Evolutionary conservation across 495 filamentous ascomycete genomes (phyloP), one percentile per base, ranked within the genome.

Genomic region (Physcia stellaris): DNA sequence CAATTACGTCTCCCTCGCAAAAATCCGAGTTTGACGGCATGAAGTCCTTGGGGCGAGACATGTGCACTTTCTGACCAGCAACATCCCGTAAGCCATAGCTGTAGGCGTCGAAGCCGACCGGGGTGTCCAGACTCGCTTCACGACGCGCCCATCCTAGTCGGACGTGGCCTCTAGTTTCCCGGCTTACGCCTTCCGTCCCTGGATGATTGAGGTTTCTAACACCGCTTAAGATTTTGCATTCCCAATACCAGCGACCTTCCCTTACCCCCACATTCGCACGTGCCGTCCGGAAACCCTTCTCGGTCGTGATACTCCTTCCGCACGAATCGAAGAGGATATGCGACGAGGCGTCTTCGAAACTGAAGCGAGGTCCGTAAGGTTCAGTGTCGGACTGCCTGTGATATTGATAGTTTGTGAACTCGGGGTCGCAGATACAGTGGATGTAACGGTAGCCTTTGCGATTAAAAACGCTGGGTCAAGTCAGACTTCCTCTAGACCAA

Each of bases 61-160:
- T 82, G 59, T 92, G 86, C 17, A 94, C 80, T 33, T 90, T 88
- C 52, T 96, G 84, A 7, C 88, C 87, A 10, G 75, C 70, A 10
- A 84, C 75, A 51, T 96, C 92, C 16, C 87, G 77, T 39, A 99
- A 70, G 15, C 83, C 92, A 54, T 99, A 99, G 32, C 86, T 90
- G 56, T 96, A 96, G 24, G 83, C 86, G 55, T 99, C 90, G 48
- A 87, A 94, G 0, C 92, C 92, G 10, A 95, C 85, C 7, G 92
- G 90, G 11, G 83, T 83, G 49, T 96, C 92, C 2, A 94, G 63
- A 13, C 84, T 83, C 7, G 87, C 86, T 50, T 99, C 92, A 23
- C 88, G 69, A 38, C 92, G 64, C 1, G 90, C 86, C 59, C 84
- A 95, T 2, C 92, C 92, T 37, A 96, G 67, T 10, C 92, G 76